Base-by-base conservation (phyloP, 441 rosid genomes). In the Bruguiera hainesii region DNA sequence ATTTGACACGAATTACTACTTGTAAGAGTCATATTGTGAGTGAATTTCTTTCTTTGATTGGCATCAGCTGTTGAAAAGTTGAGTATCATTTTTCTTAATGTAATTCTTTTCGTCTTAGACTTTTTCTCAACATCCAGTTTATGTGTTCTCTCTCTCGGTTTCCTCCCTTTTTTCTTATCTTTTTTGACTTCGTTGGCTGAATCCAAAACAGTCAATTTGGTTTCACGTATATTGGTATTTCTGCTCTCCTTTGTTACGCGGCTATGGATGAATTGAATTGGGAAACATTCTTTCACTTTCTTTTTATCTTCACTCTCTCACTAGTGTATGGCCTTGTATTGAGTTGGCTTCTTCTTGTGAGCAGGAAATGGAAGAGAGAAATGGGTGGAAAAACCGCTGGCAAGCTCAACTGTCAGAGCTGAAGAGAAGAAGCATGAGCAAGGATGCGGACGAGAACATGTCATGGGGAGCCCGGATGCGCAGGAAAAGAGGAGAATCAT, bases 401-500 rank as follows among this genome's bases (percentile, higher is more conserved):
- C 84, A 93, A 69, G 64, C 76, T 67, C 97, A 93, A 75, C 78
- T 91, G 19, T 89, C 89, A 0, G 93, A 83, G 58, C 72, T 91
- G 79, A 87, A 82, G 89, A 82, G 89, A 80, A 86, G 92, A 85
- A 85, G 95, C 80, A 60, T 8, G 81, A 75, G 74, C 52, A 85
- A 76, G 80, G 88, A 87, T 13, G 77, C 80, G 3, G 67, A 75
- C 58, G 81, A 76, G 35, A 80, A 84, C 75, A 81, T 82, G 87
- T 93, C 98, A n/a, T 93, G 96, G 98, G 98, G 85, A 63, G 96
- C 95, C 72, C 80, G 84, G 70, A 85, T 93, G 93, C 87, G 97
- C 59, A 74, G 75, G 70, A 90, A 85, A 69, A 77, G 77, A 66
- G 88, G 80, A 20, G 79, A 78, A 71, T 53, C 11, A 25, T 66